Percentiles rank a stretch among this genome's conserved stretches.
Conservation (phyloP, 2,329 filamentous ascomycete genomes). For the Ilyonectria sp. region DNA sequence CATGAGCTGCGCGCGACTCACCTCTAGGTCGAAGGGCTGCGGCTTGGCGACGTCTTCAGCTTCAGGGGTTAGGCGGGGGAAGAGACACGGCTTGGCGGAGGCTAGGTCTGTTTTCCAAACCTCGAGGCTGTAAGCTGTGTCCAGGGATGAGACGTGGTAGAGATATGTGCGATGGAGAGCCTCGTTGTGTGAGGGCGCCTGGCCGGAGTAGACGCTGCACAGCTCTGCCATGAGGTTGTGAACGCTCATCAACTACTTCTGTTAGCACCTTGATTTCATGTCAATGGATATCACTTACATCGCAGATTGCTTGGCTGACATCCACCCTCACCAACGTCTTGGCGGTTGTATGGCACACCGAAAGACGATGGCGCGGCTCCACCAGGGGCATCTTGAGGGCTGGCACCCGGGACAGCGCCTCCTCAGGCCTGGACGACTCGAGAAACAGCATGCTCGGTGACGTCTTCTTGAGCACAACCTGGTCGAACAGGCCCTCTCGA, state of each 20-base stretch:
- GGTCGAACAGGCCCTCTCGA: slow-evolving; percentile 65
- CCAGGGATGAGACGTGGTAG: slow-evolving; percentile 47
- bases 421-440: slow-evolving; percentile 58
- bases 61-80: slow-evolving; percentile 58
- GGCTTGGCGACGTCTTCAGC: slow-evolving; percentile 51
- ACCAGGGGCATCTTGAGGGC: slow-evolving; percentile 54
- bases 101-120: slow-evolving; percentile 62
- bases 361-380: slow-evolving; percentile 65
- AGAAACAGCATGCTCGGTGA: slow-evolving; percentile 69
- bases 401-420: slow-evolving; percentile 58
- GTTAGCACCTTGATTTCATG: neutral
- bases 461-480: slow-evolving; percentile 62
- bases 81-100: slow-evolving; percentile 59
- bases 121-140: slow-evolving; percentile 55
- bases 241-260: slow-evolving; percentile 54
- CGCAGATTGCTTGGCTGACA: slow-evolving; percentile 66
- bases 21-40: slow-evolving; percentile 57
- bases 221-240: slow-evolving; percentile 64
- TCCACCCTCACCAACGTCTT: slow-evolving; percentile 66
- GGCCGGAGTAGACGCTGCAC: slow-evolving; percentile 60
- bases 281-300: slow-evolving; percentile 49
- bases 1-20: slow-evolving; percentile 58
- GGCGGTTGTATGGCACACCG: slow-evolving; percentile 62
- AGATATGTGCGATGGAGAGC: slow-evolving; percentile 45
- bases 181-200: slow-evolving; percentile 47